Base-by-base conservation (phyloP, 805 yeast genomes). In the Jamesozyma lodderae region DNA sequence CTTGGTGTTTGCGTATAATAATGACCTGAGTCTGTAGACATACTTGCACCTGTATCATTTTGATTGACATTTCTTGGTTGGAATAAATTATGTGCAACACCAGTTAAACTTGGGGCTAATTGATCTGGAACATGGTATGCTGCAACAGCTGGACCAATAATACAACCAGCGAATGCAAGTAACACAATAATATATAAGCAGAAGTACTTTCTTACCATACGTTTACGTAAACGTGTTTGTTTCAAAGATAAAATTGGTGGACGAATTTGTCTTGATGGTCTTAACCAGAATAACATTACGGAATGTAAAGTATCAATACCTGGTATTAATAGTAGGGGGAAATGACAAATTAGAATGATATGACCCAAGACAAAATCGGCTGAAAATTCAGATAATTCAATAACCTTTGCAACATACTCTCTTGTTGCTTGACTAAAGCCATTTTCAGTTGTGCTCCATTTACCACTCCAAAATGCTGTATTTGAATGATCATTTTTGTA, bases 401-500 rank as follows among this genome's bases (percentile, higher is more conserved):
- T 84, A 47, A 80, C 72, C 74, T 92, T 92, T 49, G 96, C 96
- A 55, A 77, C 72, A 59, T 82, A 86, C 69, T 92, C 99, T 72
- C 99, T 84, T 36, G 81, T 59, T 42, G 97, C 96, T 69, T 90
- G 96, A 21, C 96, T 78, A 71, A 82, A 75, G n/a, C 96, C 94
- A 64, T 87, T 68, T 53, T 94, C 90, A 43, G 84, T 71, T 38
- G 92, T 87, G 63, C 87, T 85, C 98, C 98, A 92, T 66, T 86
- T 86, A 72, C 98, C 98, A 40, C 94, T 82, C 98, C 98, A 92
- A 90, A 94, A 92, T 15, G 98, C 96, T 52, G 92, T 81, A 69
- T 92, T 92, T 23, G 96, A 72, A 59, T 81, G 84, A 66, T 88
- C 96, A 53, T 83, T 83, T 77, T 86, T 86, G 72, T 85, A 86